Base-by-base conservation (phyloP, 495 filamentous ascomycete genomes). In the Penicilliopsis zonata region DNA sequence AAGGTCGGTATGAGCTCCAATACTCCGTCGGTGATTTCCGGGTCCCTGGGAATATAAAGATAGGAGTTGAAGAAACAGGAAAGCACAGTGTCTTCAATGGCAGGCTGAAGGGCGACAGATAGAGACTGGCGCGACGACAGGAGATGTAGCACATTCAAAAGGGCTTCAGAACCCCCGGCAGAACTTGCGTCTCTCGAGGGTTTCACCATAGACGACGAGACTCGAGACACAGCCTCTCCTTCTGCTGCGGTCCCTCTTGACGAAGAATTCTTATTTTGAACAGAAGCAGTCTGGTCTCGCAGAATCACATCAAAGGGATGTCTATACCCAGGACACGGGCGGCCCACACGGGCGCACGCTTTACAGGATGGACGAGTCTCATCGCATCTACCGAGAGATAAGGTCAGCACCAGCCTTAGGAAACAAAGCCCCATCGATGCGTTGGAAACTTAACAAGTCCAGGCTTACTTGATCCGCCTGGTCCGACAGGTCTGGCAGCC, bases 241-340 rank as follows among this genome's bases (percentile, higher is more conserved):
- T 30, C 17, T 13, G 44, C 14, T 30, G 28, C 14, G 40, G 22
- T 12, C 23, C 34, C 14, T 31, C 19, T 13, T 30, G 42, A 29
- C 32, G 27, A 24, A 13, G 30, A 30, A 38, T 31, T 42, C 44
- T 69, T 58, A 28, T 64, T 61, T 29, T 71, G 70, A 3, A 71
- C 70, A 2, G 72, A 68, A 30, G 65, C 52, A n/a, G 72, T 80
- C 38, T 78, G 73, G 44, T 79, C 74, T 22, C 78, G 66, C 29
- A 80, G 66, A 30, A 81, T 61, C 9, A 83, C 48, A 45, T 83
- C 78, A 36, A 83, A 78, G 13, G 76, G 73, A 43, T 79, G 65
- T 36, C 64, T 64, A 48, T 81, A 82, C 33, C 78, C 78, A 3
- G 77, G 77, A 47, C 67, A 72, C 31, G 47, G 28, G 12, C 66